Evolutionary conservation across 2,329 filamentous ascomycete genomes (phyloP), one percentile per base, ranked within the genome.

Genomic region (Leptographium lundbergii): DNA sequence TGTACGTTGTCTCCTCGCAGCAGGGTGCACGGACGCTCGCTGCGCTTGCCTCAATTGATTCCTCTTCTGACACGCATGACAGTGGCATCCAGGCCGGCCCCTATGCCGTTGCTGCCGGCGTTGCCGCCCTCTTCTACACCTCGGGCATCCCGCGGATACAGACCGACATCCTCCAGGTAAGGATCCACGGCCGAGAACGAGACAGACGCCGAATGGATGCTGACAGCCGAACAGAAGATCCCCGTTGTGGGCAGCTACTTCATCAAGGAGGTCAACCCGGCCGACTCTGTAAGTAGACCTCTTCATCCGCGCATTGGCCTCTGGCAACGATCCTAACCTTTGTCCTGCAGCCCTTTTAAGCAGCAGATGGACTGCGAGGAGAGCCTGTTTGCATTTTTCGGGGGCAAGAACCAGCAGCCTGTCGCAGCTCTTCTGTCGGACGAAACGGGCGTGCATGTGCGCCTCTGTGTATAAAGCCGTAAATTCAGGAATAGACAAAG

Each of bases 141-240:
- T 84, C 81, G 48, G 82, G 83, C 65, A 78, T 86, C 55, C 84
- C 84, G 64, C 77, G 75, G 69, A 74, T 86, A 64, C 74, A 81
- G 70, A 69, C 68, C 54, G 84, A 87, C 66, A 74, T 87, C 63
- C 77, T 86, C 63, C 72, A 76, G 69, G 81, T 82, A 73, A 1
- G 52, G 11, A 4, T 17, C 19, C 2, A 3, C 19, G 29, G 11
- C 45, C 7, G 13, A 13, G 39, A 25, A 9, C 3, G n/a, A 25
- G 32, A 39, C 9, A 19, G 25, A 25, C 6, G 11, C 10, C 25
- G 32, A 17, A 55, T n/a, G 3, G n/a, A 29, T 27, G 25, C 54
- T 56, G 25, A 56, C 25, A 22, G 19, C 34, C 39, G 7, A 25
- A 32, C n/a, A 84, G 80, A 80, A 81, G 70, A 63, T 85, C 24